Evolutionary conservation across 2,329 filamentous ascomycete species (phyloP).

Genomic region (Ophiostoma himal-ulmi): DNA sequence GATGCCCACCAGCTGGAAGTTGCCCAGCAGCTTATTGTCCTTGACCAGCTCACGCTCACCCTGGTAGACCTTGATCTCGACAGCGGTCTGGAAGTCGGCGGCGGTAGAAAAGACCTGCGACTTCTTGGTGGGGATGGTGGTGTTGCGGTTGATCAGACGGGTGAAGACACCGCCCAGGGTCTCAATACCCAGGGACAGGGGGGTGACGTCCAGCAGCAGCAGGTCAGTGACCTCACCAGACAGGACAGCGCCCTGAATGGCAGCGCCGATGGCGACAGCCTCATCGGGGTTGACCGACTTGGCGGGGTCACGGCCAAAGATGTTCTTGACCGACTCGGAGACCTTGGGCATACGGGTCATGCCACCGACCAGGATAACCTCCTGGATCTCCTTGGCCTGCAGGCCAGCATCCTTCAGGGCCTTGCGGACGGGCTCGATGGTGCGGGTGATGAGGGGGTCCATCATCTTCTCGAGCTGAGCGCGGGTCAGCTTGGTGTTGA

Average conservation of each 20-base stretch:
- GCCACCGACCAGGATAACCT: constrained; percentile 96
- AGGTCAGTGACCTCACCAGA: constrained; percentile 68
- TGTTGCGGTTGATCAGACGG: constrained; percentile 98
- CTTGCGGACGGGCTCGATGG: constrained; percentile 94
- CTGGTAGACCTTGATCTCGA: constrained; percentile 98
- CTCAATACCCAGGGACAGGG: constrained; percentile 96
- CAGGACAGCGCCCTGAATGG: constrained; percentile 93
- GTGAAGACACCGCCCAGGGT: constrained; percentile 99
- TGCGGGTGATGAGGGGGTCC: constrained; percentile 97
- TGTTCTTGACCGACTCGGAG: constrained; percentile 98
- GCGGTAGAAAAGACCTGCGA: constrained; percentile 99
- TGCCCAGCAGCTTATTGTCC: constrained; percentile 98
- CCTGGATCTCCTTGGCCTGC: constrained; percentile 70
- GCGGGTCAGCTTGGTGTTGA: constrained; percentile 98
- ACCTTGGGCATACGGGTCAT: constrained; percentile 99
- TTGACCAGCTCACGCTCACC: constrained; percentile 97
- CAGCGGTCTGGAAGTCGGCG: constrained; percentile 98
- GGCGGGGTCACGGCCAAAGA: constrained; percentile 99
- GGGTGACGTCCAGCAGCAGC: constrained; percentile 90
- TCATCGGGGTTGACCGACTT: constrained; percentile 99
- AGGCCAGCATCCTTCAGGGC: constrained; percentile 94
- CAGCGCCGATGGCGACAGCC: constrained; percentile 96
- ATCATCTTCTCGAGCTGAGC: constrained; percentile 98
- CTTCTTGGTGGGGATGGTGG: constrained; percentile 99
- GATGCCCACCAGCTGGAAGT: constrained; percentile 98